Evolutionary conservation across 2,329 filamentous ascomycete genomes (phyloP).

Genomic region (Scedosporium dehoogii): DNA sequence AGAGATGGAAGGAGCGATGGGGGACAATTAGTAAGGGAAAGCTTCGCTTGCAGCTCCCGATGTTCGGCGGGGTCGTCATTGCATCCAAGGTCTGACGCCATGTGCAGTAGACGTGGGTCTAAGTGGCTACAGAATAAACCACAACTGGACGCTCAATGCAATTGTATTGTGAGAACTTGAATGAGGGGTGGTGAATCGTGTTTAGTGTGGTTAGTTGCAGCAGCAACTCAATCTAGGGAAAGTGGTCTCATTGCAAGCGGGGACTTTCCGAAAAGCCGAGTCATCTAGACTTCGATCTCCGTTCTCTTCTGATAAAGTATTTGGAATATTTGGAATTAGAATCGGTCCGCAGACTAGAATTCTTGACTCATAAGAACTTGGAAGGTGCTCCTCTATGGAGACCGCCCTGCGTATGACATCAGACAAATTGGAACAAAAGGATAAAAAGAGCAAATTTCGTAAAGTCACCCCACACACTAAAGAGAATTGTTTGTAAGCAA

Average conservation of each 20-base stretch:
- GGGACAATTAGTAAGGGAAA: not conserved
- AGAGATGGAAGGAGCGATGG: not conserved
- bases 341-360: not conserved
- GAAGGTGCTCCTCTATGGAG: too few relatives aligned
- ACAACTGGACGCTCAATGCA: too few relatives aligned
- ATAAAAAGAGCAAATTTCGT: too few relatives aligned
- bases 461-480: too few relatives aligned
- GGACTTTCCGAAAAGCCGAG: not conserved
- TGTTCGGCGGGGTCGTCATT: slow-evolving; percentile 1
- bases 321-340: not conserved
- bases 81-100: not conserved
- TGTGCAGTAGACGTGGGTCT: not conserved
- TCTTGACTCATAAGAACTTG: not conserved
- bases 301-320: not conserved
- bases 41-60: not conserved
- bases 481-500: too few relatives aligned
- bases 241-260: not conserved
- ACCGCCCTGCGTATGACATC: too few relatives aligned
- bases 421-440: too few relatives aligned
- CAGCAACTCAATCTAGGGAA: not conserved
- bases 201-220: not conserved
- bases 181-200: not conserved
- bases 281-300: not conserved
- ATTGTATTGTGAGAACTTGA: too few relatives aligned
- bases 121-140: too few relatives aligned